These are phyloP conservation scores for Paramecium tetraurelia DNA, from an alignment of 73 alveolate species.

Conservation along the genomic window DNA sequence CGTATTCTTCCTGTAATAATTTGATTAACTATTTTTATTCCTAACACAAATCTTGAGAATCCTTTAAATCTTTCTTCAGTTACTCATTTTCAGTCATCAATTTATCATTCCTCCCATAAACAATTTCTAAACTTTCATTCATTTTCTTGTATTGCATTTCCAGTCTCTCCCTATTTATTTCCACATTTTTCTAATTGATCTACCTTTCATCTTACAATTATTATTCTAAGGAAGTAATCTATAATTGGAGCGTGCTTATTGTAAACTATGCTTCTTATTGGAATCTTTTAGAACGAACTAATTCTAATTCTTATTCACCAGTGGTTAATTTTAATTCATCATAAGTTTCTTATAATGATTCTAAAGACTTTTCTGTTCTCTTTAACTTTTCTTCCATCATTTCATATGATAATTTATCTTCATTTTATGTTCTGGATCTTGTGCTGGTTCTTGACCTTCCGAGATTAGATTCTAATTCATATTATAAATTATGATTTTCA, in stretches of 20 bases:
- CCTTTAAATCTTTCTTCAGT: not conserved
- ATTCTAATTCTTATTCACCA: not conserved
- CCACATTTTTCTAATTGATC: not conserved
- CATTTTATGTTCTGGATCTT: constrained; percentile 8
- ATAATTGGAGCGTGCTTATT: not conserved
- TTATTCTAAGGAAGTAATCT: not conserved
- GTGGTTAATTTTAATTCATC: not conserved
- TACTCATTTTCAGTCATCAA: constrained; percentile 1
- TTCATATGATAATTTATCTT: constrained; percentile 23
- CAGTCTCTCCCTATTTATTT: not conserved
- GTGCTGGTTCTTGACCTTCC: constrained; percentile 50
- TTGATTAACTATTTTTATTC: not conserved
- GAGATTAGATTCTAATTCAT: constrained; percentile 4
- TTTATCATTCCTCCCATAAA: constrained; percentile 8
- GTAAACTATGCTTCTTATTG: not conserved
- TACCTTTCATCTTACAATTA: not conserved
- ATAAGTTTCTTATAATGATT: not conserved
- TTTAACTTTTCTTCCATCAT: not conserved
- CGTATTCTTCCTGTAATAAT: constrained; percentile 34
- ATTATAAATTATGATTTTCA: constrained; percentile 27
- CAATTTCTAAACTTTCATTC: constrained; percentile 40
- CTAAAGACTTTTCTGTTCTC: not conserved
- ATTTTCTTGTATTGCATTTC: constrained; percentile 6
- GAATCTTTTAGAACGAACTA: not conserved
- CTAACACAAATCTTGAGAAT: not conserved